phyloP scores from a whole-genome alignment of 257 asterid species.

The Petrea volubilis region DNA sequence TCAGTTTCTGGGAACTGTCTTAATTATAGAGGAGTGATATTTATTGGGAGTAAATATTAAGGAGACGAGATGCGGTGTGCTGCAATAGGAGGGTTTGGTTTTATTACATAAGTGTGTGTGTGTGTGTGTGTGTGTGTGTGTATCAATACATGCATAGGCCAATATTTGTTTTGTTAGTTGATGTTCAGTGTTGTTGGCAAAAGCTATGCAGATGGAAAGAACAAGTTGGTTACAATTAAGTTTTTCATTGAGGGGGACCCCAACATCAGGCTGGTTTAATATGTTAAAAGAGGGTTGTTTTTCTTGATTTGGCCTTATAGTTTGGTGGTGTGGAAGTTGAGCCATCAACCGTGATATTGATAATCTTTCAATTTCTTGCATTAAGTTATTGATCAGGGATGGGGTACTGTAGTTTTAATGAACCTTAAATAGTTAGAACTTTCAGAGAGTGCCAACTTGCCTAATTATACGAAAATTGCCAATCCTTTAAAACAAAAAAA shows the following conservation, averaged over 20 bases:
- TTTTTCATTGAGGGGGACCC: not conserved
- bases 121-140: no score
- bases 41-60: not conserved
- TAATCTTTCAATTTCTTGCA: conserved; percentile 8
- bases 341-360: conserved; percentile 15
- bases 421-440: not conserved
- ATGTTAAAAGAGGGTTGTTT: not conserved
- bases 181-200: conserved; percentile 4
- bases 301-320: not conserved
- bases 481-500: no score
- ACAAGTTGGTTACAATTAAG: conserved; percentile 4
- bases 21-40: not conserved
- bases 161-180: not conserved
- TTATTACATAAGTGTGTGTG: not conserved
- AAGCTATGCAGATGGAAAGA: not conserved
- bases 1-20: not conserved
- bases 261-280: not conserved
- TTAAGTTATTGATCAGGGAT: conserved; percentile 4
- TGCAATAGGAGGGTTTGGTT: conserved; percentile 1
- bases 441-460: not conserved
- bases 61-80: conserved; percentile 8
- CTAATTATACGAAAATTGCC: not conserved
- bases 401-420: conserved; percentile 13
- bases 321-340: conserved; percentile 21
- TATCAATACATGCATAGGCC: no score